Evolutionary conservation across 306 rosid genomes (phyloP), one percentile per base, ranked within the genome.

Genomic region (Malus orientalis): DNA sequence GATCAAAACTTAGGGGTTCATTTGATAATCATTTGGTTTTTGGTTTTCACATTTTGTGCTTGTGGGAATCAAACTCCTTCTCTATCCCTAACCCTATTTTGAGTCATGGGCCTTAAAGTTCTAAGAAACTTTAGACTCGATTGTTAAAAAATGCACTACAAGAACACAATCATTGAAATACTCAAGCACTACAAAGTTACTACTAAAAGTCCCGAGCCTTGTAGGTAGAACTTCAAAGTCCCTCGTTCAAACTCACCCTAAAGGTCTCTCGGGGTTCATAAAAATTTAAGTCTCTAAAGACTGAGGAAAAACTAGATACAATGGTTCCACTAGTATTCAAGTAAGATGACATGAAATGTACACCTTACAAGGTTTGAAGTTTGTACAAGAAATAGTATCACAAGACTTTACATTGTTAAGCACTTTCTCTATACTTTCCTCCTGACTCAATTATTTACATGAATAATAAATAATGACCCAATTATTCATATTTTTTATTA

Each of bases 401-500:
- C 20, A 60, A 74, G 69, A 25, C 59, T 18, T 74, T 2, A 38
- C 76, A 29, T 74, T 27, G 32, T 66, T 61, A 75, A 64, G 22
- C 77, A 71, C 58, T 32, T 80, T 80, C 23, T 66, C 69, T 77
- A 84, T 79, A 63, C 71, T 71, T 79, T 81, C 78, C 82, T 81
- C 80, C 83, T 81, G 87, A 82, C 85, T 81, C 80, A 42, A 66
- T 85, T 83, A 84, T 84, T 74, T 33, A 58, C 80, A 82, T 75
- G 69, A 42, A 25, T 60, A 42, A 80, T 69, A 85, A 62, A 85
- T 77, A 70, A 75, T 70, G 90, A 81, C 89, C 90, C 86, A 74
- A 51, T 90, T 89, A 89, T 89, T 89, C 79, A 67, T 64, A 55
- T 73, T 49, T 47, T 71, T 78, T 60, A 77, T 33, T 74, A 80